Conservation (phyloP, 176 grass and related monocot species). For the Ananas comosus region DNA sequence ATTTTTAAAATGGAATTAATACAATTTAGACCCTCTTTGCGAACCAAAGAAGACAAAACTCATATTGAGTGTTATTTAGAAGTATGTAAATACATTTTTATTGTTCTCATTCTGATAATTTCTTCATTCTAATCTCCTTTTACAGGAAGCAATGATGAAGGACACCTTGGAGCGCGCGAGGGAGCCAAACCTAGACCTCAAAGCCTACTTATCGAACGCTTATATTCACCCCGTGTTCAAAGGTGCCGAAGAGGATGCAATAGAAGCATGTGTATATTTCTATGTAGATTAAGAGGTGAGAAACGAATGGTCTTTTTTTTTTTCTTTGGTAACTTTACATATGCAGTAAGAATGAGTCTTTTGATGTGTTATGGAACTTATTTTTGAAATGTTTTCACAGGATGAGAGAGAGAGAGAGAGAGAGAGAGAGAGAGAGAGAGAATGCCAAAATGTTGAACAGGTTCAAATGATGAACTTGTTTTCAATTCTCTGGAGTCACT, state of each 20-base stretch:
- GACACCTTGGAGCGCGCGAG: conserved; percentile 82
- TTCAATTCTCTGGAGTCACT: not conserved
- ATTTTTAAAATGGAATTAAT: too few relatives aligned
- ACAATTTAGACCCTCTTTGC: too few relatives aligned
- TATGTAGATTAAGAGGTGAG: conserved; percentile 19
- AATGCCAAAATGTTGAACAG: not conserved
- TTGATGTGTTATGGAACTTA: too few relatives aligned
- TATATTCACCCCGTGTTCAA: conserved; percentile 93
- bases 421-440: too few relatives aligned
- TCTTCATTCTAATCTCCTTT: conserved; percentile 15
- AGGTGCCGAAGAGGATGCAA: conserved; percentile 37
- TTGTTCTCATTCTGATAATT: not conserved
- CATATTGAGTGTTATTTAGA: too few relatives aligned
- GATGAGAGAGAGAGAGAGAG: too few relatives aligned
- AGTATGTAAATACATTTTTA: not conserved
- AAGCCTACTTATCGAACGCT: conserved; percentile 56
- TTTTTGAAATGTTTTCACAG: too few relatives aligned
- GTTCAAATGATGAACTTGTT: not conserved
- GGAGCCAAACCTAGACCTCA: conserved; percentile 77
- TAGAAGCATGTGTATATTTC: conserved; percentile 21
- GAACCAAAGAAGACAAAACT: too few relatives aligned
- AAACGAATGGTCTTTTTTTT: not conserved
- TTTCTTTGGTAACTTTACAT: too few relatives aligned
- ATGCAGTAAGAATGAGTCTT: not conserved
- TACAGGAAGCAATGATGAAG: conserved; percentile 94